Conservation (phyloP, 129 eudicot species). For the Pseudognaphalium luteoalbum region DNA sequence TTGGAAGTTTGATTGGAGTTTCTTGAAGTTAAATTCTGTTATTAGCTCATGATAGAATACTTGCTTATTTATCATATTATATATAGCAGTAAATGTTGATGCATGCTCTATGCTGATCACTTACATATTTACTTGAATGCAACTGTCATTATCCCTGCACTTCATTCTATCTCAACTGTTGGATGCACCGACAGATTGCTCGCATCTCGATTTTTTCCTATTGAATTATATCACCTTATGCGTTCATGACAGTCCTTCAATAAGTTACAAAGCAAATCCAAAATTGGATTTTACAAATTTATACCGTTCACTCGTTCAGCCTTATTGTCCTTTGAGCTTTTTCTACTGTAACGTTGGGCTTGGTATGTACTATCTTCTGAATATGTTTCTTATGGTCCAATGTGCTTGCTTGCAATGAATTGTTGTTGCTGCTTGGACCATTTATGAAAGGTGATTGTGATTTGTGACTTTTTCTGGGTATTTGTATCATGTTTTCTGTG, state of each 20-base stretch:
- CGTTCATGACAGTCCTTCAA: neutral
- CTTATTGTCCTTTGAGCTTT: conserved; percentile 16
- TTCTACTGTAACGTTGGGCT: conserved; percentile 7
- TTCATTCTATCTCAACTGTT: conserved; percentile 5
- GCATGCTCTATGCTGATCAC: neutral
- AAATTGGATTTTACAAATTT: neutral
- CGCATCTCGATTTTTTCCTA: neutral
- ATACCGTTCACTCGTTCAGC: neutral
- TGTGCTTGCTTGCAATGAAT: conserved; percentile 12
- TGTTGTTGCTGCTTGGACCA: conserved; percentile 9
- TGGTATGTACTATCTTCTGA: conserved; percentile 18
- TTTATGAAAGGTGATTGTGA: conserved; percentile 3
- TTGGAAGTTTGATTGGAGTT: conserved; percentile 15
- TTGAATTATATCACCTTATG: neutral
- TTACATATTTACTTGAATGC: conserved; percentile 7
- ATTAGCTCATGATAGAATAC: conserved; percentile 7
- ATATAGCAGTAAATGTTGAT: conserved; percentile 7
- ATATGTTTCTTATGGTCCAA: neutral
- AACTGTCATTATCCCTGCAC: conserved; percentile 8
- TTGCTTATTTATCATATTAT: neutral
- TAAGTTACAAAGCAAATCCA: neutral
- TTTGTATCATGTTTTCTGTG: conserved; percentile 13
- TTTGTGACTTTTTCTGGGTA: neutral
- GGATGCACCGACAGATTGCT: neutral
- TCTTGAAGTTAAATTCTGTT: conserved; percentile 9